These are phyloP conservation scores for Yamadazyma philogaea DNA, from an alignment of 805 yeast species.

Conservation along the genomic window DNA sequence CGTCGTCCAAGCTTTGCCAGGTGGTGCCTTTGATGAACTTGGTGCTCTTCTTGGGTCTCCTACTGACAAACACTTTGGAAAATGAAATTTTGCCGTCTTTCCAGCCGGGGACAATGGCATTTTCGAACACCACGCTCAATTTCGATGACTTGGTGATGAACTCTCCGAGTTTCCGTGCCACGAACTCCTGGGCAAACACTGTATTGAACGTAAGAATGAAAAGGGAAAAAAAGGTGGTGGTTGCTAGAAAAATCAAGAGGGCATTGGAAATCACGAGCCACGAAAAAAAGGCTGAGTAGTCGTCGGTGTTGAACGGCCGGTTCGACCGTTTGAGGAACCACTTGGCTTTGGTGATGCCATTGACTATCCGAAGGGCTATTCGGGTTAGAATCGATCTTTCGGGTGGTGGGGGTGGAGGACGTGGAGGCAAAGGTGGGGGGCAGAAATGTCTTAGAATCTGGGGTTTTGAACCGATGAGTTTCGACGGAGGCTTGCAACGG, in stretches of 20 bases:
- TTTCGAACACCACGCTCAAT: constrained; percentile 81
- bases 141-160: constrained; percentile 80
- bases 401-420: constrained; percentile 4
- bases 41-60: constrained; percentile 63
- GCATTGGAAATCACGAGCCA: constrained; percentile 91
- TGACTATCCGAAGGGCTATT: not conserved
- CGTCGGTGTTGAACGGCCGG: constrained; percentile 90
- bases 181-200: constrained; percentile 82
- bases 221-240: constrained; percentile 88
- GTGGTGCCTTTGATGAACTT: constrained; percentile 56
- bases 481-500: not conserved
- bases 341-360: constrained; percentile 25
- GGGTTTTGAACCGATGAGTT: not conserved
- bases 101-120: constrained; percentile 95
- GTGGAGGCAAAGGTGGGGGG: not conserved
- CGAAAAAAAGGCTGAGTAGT: constrained; percentile 82
- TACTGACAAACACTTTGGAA: constrained; percentile 79
- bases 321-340: constrained; percentile 76
- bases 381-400: not conserved
- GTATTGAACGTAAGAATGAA: constrained; percentile 76
- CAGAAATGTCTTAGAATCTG: not conserved
- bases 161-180: constrained; percentile 80
- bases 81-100: constrained; percentile 80
- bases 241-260: constrained; percentile 73
- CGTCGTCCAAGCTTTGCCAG: constrained; percentile 33